These are phyloP conservation scores for Phytophthora pini DNA, from an alignment of 352 stramenopile species.

Conservation along the genomic window DNA sequence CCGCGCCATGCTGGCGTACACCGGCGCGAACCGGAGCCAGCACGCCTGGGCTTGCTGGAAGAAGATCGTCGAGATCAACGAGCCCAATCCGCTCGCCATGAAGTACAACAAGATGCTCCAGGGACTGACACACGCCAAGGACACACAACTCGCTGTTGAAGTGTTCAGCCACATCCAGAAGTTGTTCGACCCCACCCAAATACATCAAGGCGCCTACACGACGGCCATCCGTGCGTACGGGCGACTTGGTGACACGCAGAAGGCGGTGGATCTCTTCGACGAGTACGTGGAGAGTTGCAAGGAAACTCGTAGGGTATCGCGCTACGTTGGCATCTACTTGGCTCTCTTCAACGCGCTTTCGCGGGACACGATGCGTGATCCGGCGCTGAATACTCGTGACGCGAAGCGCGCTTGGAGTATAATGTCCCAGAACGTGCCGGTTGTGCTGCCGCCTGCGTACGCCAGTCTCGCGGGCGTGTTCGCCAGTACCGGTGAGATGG, in stretches of 20 bases:
- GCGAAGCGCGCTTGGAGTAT: conserved; percentile 80
- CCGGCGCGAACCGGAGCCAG: conserved; percentile 70
- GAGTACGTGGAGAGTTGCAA: conserved; percentile 60
- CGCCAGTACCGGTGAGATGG: conserved; percentile 73
- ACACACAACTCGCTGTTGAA: conserved; percentile 61
- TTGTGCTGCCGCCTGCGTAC: conserved; percentile 76
- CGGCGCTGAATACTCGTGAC: conserved; percentile 70
- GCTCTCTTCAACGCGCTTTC: conserved; percentile 87
- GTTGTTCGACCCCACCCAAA: conserved; percentile 46
- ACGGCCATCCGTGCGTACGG: conserved; percentile 76
- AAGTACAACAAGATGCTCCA: conserved; percentile 76
- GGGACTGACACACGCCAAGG: conserved; percentile 64
- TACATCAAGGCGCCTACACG: conserved; percentile 66
- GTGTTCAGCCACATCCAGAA: conserved; percentile 72
- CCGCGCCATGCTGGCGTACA: conserved; percentile 79
- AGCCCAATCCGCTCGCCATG: conserved; percentile 42
- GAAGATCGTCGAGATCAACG: conserved; percentile 62
- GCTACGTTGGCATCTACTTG: conserved; percentile 68
- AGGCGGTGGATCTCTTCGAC: conserved; percentile 76
- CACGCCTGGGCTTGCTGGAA: conserved; percentile 74
- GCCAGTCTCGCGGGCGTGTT: conserved; percentile 86
- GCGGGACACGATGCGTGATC: conserved; percentile 65
- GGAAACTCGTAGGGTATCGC: conserved; percentile 35
- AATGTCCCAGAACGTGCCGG: conserved; percentile 70
- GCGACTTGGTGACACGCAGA: conserved; percentile 68